Base-by-base conservation (phyloP, 139 green algal species). In the Chlamydomonas asymmetrica region DNA sequence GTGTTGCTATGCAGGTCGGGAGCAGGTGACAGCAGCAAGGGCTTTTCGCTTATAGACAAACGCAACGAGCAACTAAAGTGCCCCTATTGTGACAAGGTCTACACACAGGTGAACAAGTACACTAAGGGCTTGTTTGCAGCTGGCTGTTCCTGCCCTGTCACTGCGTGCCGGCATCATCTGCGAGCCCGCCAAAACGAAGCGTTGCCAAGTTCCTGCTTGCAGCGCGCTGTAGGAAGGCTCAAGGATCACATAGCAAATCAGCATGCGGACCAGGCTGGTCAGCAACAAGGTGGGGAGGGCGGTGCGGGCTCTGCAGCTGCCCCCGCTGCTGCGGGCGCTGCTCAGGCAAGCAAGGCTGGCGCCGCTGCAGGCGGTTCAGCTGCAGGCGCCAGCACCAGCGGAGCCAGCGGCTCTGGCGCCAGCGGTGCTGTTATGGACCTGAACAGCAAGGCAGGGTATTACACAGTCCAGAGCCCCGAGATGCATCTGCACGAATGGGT, bases 81-180 rank as follows among this genome's bases (percentile, higher is more conserved):
- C 79, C 93, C 93, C 0, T 88, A 96, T 82, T 98, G 94, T 71
- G 91, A 96, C 45, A 82, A 92, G 18, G 71, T 91, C 0, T 97
- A 96, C 80, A 93, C 93, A 67, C 89, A 97, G 80, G 84, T 87
- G 23, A 16, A 78, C 45, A 52, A 52, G 29, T 10, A 34, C 22
- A 18, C 57, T 64, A 9, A 34, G 57, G n/a, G 29, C 31, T 37
- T 10, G 31, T 64, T 18, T 64, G 10, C 18, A 13, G n/a, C 29
- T 52, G 10, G 45, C 10, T 25, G 45, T 16, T 52, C 10, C 45
- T 52, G 45, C 45, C 10, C 10, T 16, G 16, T 10, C 16, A 52
- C 45, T 10, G 45, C 45, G 10, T 10, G 45, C 45, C 10, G 10
- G 10, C 45, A 52, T 16, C 45, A 25, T 16, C 45, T 25, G 16